Conservation (phyloP, 768 basidiomycete genomes). For the Lactarius hengduanensis region DNA sequence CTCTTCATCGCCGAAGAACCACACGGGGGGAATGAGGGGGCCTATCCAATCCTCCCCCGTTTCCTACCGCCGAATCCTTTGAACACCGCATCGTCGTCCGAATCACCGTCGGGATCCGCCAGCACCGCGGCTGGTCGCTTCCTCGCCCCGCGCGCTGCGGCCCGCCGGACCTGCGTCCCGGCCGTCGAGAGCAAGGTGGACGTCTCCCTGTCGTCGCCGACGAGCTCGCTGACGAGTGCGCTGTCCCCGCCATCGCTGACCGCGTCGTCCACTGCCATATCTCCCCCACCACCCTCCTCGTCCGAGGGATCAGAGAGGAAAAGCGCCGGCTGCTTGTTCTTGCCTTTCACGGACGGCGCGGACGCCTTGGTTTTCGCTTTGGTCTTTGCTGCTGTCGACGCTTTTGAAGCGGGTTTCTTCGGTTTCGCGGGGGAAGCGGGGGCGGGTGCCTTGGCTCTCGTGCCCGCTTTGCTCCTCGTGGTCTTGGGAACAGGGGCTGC, state of each 20-base stretch:
- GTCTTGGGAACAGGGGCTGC: neutral
- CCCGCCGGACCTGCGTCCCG: slow-evolving; percentile 30
- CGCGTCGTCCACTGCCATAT: neutral
- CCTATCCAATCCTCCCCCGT: slow-evolving; percentile 17
- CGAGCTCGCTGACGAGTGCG: neutral
- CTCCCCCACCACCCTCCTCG: slow-evolving; percentile 8
- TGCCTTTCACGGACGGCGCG: neutral
- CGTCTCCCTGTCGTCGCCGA: slow-evolving; percentile 12
- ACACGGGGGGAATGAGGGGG: too few relatives aligned
- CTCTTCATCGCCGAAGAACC: too few relatives aligned
- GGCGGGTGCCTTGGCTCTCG: neutral
- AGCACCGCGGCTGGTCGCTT: slow-evolving; percentile 20
- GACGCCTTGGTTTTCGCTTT: neutral
- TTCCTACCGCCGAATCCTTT: slow-evolving; percentile 52
- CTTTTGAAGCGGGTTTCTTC: slow-evolving; percentile 4
- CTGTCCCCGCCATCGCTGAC: neutral
- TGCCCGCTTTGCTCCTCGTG: neutral
- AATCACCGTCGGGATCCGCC: slow-evolving; percentile 55
- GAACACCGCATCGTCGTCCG: slow-evolving; percentile 66
- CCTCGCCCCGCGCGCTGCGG: slow-evolving; percentile 22
- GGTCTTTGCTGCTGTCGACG: neutral
- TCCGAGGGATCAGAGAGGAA: slow-evolving; percentile 27
- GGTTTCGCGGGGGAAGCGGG: neutral
- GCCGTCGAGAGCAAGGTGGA: slow-evolving; percentile 32
- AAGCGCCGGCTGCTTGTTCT: slow-evolving; percentile 14